These are phyloP conservation scores for Fusarium concolor DNA, from an alignment of 2,329 filamentous ascomycete species.

Conservation along the genomic window DNA sequence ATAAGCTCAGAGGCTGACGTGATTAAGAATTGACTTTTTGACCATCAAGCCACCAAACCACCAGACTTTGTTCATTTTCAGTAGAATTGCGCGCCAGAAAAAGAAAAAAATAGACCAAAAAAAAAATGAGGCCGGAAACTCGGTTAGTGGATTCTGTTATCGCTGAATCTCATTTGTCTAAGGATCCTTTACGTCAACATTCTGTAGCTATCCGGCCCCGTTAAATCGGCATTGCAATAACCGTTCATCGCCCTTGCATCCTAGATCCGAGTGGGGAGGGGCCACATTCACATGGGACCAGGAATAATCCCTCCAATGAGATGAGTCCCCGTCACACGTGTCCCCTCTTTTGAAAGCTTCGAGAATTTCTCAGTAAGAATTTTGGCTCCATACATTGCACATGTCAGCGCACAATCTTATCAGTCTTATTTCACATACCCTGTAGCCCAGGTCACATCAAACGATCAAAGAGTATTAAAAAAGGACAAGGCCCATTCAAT, in stretches of 20 bases:
- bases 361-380: neutral
- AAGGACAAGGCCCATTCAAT: too few species aligned
- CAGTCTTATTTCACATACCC: too few species aligned
- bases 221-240: conserved; percentile 24
- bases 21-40: neutral
- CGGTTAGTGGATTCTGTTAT: neutral
- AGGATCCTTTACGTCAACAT: neutral
- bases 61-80: neutral
- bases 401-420: too few species aligned
- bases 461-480: too few species aligned
- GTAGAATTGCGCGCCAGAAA: fast-evolving
- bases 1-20: neutral
- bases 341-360: neutral
- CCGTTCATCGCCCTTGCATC: conserved; percentile 21
- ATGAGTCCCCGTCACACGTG: conserved; percentile 25
- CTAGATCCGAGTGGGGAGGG: conserved; percentile 17
- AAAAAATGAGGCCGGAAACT: neutral
- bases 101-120: neutral
- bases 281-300: neutral
- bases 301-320: conserved; percentile 27
- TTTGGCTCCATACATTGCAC: too few species aligned
- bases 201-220: neutral
- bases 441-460: too few species aligned
- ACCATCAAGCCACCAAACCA: too few species aligned
- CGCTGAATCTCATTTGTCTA: neutral